These are phyloP conservation scores for Pharnaceum exiguum DNA, from an alignment of 148 eudicot species.

Conservation along the genomic window DNA sequence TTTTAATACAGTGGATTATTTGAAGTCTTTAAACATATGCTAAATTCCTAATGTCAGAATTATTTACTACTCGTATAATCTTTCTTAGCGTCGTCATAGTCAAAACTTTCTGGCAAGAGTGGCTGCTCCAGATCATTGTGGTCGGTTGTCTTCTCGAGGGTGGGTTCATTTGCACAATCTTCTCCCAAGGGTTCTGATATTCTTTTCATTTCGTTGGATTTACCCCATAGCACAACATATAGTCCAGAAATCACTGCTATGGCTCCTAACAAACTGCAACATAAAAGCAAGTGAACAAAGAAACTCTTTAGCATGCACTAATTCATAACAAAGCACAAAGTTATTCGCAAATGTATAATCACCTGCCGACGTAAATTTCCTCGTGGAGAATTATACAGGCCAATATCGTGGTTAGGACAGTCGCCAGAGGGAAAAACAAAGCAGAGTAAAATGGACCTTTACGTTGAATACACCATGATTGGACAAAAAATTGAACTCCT, in stretches of 20 bases:
- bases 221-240: slow-evolving; percentile 60
- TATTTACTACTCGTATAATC: too few relatives aligned
- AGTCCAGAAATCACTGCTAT: slow-evolving; percentile 39
- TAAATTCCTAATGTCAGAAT: too few relatives aligned
- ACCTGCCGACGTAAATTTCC: slow-evolving; percentile 54
- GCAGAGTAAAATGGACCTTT: slow-evolving; percentile 62
- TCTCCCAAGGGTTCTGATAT: neutral
- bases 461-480: slow-evolving; percentile 50
- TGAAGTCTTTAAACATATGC: too few relatives aligned
- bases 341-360: too few relatives aligned
- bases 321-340: too few relatives aligned
- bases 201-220: slow-evolving; percentile 10
- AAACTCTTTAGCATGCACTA: neutral
- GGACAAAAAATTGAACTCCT: slow-evolving; percentile 26
- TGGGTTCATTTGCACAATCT: too few relatives aligned
- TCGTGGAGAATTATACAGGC: slow-evolving; percentile 43
- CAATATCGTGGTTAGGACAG: slow-evolving; percentile 35
- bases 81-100: neutral
- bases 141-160: neutral
- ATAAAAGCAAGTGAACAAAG: too few relatives aligned
- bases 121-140: slow-evolving; percentile 15
- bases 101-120: neutral
- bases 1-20: too few relatives aligned
- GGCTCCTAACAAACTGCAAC: slow-evolving; percentile 47
- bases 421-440: slow-evolving; percentile 54